phyloP scores from a whole-genome alignment of 225 moss, liverwort and hornwort genomes.

The Pseudisothecium myosuroides region DNA sequence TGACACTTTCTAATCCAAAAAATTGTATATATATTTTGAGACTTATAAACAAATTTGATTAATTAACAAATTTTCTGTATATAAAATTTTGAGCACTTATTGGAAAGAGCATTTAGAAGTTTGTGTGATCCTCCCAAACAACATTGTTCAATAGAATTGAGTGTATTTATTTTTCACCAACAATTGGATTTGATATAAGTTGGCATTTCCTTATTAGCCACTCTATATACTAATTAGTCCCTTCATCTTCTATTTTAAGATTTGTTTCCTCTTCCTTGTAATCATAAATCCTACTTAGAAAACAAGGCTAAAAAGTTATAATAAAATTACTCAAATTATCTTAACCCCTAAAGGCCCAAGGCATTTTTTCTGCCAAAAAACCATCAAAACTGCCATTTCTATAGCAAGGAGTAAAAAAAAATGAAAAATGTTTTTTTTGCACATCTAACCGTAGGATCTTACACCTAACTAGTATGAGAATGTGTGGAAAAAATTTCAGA shows the following conservation, averaged over 20 bases:
- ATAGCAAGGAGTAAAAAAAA: no score
- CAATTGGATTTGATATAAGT: neutral
- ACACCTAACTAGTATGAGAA: no score
- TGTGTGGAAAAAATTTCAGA: no score
- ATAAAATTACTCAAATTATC: neutral
- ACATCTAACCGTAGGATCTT: no score
- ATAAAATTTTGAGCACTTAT: neutral
- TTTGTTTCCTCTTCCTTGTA: fast-evolving
- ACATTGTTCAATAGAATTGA: neutral
- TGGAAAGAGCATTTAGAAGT: neutral
- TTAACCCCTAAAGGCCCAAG: no score
- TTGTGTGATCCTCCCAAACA: fast-evolving
- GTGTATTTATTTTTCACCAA: neutral
- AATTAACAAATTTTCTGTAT: neutral
- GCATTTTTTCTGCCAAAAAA: no score
- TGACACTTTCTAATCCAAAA: neutral
- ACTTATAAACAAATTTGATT: neutral
- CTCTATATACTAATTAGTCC: neutral
- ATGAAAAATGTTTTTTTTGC: no score
- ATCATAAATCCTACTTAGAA: no score
- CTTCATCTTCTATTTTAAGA: neutral
- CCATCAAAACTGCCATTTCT: no score
- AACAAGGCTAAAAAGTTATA: neutral
- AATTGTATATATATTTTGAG: neutral
- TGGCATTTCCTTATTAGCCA: neutral